Evolutionary conservation across 139 green algal genomes (phyloP), one percentile per base, ranked within the genome.

Genomic region (Closterium sp.): DNA sequence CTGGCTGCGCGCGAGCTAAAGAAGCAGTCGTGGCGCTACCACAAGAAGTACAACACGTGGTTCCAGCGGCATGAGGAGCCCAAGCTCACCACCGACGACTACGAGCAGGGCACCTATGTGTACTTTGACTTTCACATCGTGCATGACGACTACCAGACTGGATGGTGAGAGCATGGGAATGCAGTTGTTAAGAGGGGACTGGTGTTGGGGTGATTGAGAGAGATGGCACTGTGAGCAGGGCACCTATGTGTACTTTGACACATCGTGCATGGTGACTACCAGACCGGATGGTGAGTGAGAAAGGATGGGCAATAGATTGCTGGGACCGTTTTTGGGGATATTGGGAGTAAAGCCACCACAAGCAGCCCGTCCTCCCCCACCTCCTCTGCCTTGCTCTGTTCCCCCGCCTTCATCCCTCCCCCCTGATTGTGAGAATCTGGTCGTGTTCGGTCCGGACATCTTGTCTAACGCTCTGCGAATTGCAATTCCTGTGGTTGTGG

Each of bases 11-110:
- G 96, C 24, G 97, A 98, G 95, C 96, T 99, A 24, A 99, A 99
- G 96, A 94, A 96, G 28, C 97, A 99, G 95, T 97, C 95, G 2
- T 99, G 98, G 98, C 95, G 98, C 19, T 99, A 98, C 94, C 97
- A 99, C 96, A 98, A 98, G 93, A 96, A 98, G 94, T 97, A 98
- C 94, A 96, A 97, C 88, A 96, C 97, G 10, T 99, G 97, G 97
- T 98, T 98, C 94, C 95, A 79, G 62, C 62, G 62, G 2, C 62
- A 96, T 84, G 95, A 24, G 91, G 97, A 99, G 94, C 97, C 98
- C 22, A 97, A 97, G 88, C 94, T 96, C 38, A 97, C 96, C 17
- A 98, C 95, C 29, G 98, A 99, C 30, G 97, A 99, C 93, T 98
- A 97, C 86, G 98, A 99, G 96, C 91, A 92, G n/a, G 94, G 95